These are phyloP conservation scores for Leptographium lundbergii DNA, from an alignment of 2,329 filamentous ascomycete genomes.

Conservation along the genomic window DNA sequence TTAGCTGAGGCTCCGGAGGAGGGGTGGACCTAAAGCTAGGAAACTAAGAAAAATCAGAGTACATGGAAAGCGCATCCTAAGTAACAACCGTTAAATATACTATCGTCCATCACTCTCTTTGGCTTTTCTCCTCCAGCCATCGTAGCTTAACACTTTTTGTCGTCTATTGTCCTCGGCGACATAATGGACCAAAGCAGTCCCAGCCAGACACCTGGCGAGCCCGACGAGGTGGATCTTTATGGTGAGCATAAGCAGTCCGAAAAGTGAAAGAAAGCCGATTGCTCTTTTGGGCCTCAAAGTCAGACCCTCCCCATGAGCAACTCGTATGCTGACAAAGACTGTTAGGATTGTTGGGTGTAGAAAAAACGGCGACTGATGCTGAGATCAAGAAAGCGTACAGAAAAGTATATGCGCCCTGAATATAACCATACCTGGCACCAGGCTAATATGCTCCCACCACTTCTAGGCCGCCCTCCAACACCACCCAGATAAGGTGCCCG, in stretches of 20 bases:
- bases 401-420: conserved; percentile 36
- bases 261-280: not conserved
- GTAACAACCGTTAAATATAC: not conserved
- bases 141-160: not conserved
- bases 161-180: not conserved
- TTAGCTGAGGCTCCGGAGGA: not conserved
- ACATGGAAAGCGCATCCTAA: not conserved
- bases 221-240: conserved; percentile 47
- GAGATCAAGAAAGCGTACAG: conserved; percentile 95
- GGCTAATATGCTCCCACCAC: not conserved
- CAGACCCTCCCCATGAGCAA: not conserved
- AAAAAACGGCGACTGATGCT: conserved; percentile 56
- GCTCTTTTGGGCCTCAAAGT: not conserved
- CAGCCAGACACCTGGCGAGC: conserved; percentile 11
- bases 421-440: not conserved
- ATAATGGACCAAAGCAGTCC: conserved; percentile 15
- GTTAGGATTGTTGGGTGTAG: conserved; percentile 66
- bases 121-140: not conserved
- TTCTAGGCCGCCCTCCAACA: conserved; percentile 67
- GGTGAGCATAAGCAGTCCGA: conserved; percentile 17
- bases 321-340: not conserved
- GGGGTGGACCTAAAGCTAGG: not conserved
- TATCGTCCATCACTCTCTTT: not conserved
- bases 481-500: conserved; percentile 91
- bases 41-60: not conserved